Percentiles rank a stretch among this genome's conserved stretches.
phyloP scores from a whole-genome alignment of 768 basidiomycete genomes.

The Tylopilus felleus region DNA sequence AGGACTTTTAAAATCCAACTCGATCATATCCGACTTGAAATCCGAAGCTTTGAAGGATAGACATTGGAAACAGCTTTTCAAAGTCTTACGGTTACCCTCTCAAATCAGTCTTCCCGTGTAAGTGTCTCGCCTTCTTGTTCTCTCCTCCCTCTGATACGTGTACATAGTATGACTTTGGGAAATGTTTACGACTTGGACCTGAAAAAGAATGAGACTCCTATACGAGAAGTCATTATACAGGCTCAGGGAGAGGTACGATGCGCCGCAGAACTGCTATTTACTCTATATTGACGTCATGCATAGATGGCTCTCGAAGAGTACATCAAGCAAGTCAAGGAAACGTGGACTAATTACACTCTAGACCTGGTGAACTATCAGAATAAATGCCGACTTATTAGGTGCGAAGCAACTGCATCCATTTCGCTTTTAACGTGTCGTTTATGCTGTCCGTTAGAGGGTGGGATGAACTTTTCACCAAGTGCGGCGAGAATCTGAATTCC shows the following conservation, averaged over 20 bases:
- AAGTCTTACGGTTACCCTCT: slow-evolving; percentile 70
- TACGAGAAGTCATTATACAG: slow-evolving; percentile 95
- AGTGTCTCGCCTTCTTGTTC: slow-evolving; percentile 25
- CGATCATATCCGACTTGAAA: slow-evolving; percentile 89
- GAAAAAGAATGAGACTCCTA: slow-evolving; percentile 84
- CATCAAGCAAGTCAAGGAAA: slow-evolving; percentile 94
- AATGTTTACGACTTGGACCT: slow-evolving; percentile 96
- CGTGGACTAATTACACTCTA: slow-evolving; percentile 92
- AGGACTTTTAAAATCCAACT: slow-evolving; percentile 83
- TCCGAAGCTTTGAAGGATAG: slow-evolving; percentile 96
- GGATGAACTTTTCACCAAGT: slow-evolving; percentile 97
- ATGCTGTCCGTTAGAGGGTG: slow-evolving; percentile 61
- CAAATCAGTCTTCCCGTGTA: slow-evolving; percentile 76
- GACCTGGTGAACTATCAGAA: slow-evolving; percentile 99
- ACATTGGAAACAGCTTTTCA: slow-evolving; percentile 98
- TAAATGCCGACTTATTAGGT: slow-evolving; percentile 94
- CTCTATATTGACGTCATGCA: slow-evolving; percentile 19
- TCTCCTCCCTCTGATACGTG: slow-evolving; percentile 2
- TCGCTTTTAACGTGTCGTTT: neutral
- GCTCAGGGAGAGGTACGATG: slow-evolving; percentile 86
- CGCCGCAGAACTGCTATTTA: slow-evolving; percentile 4
- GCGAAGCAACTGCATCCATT: slow-evolving; percentile 7
- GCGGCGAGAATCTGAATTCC: slow-evolving; percentile 95
- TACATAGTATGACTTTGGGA: slow-evolving; percentile 83
- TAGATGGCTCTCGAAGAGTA: slow-evolving; percentile 96